Conservation (phyloP, 805 yeast genomes). For the Nakazawaea ernobii region DNA sequence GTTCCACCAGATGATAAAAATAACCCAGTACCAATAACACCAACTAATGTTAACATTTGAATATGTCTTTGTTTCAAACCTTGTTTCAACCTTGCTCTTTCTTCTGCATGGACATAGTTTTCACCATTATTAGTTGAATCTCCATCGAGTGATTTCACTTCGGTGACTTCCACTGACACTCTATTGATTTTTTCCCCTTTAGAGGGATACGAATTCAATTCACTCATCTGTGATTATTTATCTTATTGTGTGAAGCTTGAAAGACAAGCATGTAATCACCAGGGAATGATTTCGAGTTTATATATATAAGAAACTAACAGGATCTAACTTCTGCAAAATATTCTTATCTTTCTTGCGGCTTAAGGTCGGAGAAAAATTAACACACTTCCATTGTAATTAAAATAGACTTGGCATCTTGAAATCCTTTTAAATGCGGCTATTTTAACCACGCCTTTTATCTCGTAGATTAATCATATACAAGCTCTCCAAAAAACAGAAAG, state of each 20-base stretch:
- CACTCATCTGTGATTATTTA: slow-evolving; percentile 1
- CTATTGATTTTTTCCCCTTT: slow-evolving; percentile 7
- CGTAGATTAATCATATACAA: too few species aligned
- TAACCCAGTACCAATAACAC: slow-evolving; percentile 33
- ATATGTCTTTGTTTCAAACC: slow-evolving; percentile 32
- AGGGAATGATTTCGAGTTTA: too few species aligned
- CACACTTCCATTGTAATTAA: too few species aligned
- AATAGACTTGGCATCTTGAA: too few species aligned
- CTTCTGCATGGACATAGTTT: slow-evolving; percentile 9
- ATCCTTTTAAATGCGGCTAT: too few species aligned
- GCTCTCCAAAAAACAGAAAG: too few species aligned
- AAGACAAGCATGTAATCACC: too few species aligned
- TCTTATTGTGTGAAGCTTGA: not conserved
- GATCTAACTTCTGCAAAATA: too few species aligned
- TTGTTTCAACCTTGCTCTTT: slow-evolving; percentile 11
- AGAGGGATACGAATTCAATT: not conserved
- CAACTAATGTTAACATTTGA: slow-evolving; percentile 35
- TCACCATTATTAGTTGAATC: slow-evolving; percentile 2
- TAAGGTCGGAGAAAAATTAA: too few species aligned
- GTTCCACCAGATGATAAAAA: slow-evolving; percentile 32
- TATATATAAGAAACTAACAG: too few species aligned
- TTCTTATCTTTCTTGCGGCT: too few species aligned
- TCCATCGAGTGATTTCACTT: slow-evolving; percentile 2
- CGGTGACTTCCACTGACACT: slow-evolving; percentile 8
- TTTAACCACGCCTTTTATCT: too few species aligned